phyloP scores from a whole-genome alignment of 1,284 basidiomycete species.

The Flammula alnicola region DNA sequence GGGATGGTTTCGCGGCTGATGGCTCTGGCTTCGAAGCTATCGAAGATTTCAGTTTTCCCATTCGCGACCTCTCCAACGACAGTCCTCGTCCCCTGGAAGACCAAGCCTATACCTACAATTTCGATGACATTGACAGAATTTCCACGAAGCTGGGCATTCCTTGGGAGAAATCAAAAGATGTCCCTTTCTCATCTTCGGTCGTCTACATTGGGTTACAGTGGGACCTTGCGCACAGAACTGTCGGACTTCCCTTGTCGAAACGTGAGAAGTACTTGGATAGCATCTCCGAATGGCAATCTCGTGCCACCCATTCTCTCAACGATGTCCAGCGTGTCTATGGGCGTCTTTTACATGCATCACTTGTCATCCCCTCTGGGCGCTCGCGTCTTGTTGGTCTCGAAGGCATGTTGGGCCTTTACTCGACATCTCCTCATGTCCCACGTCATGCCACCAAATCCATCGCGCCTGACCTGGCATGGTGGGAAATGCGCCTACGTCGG shows the following conservation, averaged over 20 bases:
- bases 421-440: too few species aligned
- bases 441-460: too few species aligned
- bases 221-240: constrained; percentile 27
- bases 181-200: constrained; percentile 26
- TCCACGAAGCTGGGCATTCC: constrained; percentile 33
- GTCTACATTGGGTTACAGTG: constrained; percentile 38
- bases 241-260: constrained; percentile 30
- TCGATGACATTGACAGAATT: constrained; percentile 32
- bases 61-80: too few species aligned
- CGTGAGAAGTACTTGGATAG: constrained; percentile 29
- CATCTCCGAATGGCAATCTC: constrained; percentile 23
- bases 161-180: constrained; percentile 35
- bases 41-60: too few species aligned
- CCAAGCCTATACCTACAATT: constrained; percentile 27
- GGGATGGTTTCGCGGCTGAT: too few species aligned
- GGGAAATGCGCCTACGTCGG: too few species aligned
- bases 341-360: constrained; percentile 35
- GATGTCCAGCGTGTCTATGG: constrained; percentile 35
- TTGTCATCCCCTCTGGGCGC: constrained; percentile 30
- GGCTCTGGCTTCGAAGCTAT: constrained; percentile 22
- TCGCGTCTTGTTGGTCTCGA: constrained; percentile 36
- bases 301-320: constrained; percentile 23
- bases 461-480: too few species aligned
- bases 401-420: too few species aligned
- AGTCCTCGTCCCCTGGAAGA: too few species aligned